A percentile compares a stretch with the other conserved stretches of the same genome.
phyloP scores from a whole-genome alignment of 345 rosid genomes.

The Rhizophora apiculata region DNA sequence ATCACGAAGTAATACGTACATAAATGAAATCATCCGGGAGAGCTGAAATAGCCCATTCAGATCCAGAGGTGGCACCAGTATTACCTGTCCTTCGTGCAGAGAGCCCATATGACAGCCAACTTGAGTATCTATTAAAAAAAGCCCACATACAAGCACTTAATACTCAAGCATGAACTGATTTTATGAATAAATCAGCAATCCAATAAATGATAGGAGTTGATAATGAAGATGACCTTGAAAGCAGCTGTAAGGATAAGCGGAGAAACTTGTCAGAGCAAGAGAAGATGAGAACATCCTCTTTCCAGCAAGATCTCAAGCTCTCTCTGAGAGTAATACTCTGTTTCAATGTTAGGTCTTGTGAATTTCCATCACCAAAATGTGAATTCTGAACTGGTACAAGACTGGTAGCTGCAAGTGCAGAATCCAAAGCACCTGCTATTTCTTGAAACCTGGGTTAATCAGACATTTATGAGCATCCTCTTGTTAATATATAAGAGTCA shows the following conservation, averaged over 20 bases:
- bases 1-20: conserved; percentile 43
- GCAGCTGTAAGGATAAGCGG: conserved; percentile 91
- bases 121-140: conserved; percentile 52
- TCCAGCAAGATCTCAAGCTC: conserved; percentile 90
- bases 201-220: background rate
- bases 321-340: conserved; percentile 81
- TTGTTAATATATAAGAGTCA: background rate
- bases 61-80: conserved; percentile 57
- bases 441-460: conserved; percentile 79
- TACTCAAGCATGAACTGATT: background rate
- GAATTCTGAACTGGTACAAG: conserved; percentile 61
- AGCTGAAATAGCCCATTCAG: conserved; percentile 87
- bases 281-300: conserved; percentile 81
- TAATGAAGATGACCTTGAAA: conserved; percentile 60
- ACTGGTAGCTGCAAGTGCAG: conserved; percentile 61
- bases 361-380: conserved; percentile 38
- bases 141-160: conserved; percentile 2
- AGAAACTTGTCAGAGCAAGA: conserved; percentile 96
- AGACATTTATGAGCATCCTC: conserved; percentile 13
- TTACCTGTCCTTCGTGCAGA: conserved; percentile 55
- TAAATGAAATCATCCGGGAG: conserved; percentile 73
- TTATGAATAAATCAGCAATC: background rate
- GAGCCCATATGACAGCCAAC: conserved; percentile 85
- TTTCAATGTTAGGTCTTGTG: conserved; percentile 48
- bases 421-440: conserved; percentile 88